Conservation (phyloP, 768 basidiomycete genomes). For the Leucocoprinus leucothites region DNA sequence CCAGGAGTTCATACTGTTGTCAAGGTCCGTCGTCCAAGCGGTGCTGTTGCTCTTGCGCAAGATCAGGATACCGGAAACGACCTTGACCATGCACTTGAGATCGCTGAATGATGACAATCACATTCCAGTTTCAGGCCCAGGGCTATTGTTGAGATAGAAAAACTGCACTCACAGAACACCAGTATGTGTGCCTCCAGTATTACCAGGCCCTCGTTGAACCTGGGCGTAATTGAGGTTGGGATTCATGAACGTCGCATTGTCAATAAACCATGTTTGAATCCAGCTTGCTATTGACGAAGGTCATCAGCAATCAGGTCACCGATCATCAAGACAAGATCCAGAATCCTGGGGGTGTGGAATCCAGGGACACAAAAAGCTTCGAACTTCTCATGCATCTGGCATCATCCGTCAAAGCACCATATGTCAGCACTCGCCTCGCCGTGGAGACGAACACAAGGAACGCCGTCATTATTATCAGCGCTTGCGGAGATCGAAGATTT, state of each 20-base stretch:
- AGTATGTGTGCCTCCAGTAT: constrained; percentile 42
- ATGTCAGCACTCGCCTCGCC: too few relatives aligned
- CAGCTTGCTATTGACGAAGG: constrained; percentile 31
- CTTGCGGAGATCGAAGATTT: too few relatives aligned
- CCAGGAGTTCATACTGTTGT: constrained; percentile 50
- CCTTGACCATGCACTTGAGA: constrained; percentile 54
- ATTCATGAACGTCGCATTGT: constrained; percentile 55
- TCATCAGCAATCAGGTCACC: not conserved
- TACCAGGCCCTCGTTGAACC: constrained; percentile 39
- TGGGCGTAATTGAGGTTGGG: constrained; percentile 61
- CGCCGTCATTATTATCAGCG: too few relatives aligned
- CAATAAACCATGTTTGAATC: constrained; percentile 60
- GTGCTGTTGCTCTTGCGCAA: constrained; percentile 46
- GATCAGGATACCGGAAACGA: constrained; percentile 49
- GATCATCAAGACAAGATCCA: not conserved
- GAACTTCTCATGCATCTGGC: not conserved
- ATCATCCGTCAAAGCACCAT: not conserved
- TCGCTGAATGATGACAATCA: constrained; percentile 35
- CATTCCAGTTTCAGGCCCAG: not conserved
- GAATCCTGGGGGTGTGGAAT: not conserved
- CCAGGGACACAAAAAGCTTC: not conserved
- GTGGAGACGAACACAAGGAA: too few relatives aligned
- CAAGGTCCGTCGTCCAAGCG: constrained; percentile 53
- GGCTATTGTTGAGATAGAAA: too few relatives aligned
- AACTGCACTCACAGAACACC: constrained; percentile 41